phyloP scores from a whole-genome alignment of 306 rosid species.

The Rosa persica region DNA sequence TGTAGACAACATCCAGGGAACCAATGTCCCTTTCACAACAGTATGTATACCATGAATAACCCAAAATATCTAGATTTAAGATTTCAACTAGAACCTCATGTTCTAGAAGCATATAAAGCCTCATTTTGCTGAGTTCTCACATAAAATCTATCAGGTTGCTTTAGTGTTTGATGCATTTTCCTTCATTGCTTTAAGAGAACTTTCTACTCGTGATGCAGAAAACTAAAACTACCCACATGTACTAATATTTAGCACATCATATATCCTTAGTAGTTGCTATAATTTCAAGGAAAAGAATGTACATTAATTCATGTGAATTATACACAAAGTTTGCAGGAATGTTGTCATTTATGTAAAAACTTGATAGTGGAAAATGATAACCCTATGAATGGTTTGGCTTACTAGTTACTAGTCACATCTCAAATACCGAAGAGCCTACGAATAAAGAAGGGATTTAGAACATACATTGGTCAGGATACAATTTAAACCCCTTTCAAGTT shows the following conservation, averaged over 20 bases:
- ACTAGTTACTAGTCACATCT: background rate
- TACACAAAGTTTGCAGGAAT: background rate
- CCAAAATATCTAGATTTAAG: background rate
- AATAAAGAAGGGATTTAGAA: background rate
- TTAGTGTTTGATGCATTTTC: background rate
- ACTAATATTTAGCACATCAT: background rate
- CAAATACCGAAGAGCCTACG: background rate
- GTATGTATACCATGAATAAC: background rate
- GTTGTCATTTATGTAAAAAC: background rate
- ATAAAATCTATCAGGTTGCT: background rate
- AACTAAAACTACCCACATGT: background rate
- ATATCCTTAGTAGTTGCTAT: background rate
- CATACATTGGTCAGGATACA: background rate
- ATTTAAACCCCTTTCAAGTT: background rate
- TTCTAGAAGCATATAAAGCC: background rate
- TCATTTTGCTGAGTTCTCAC: background rate
- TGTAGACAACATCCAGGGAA: background rate
- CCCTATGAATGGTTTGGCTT: background rate
- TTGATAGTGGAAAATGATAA: background rate
- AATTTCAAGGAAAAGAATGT: background rate
- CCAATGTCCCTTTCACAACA: slow-evolving; percentile 5
- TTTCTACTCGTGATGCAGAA: background rate
- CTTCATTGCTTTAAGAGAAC: background rate
- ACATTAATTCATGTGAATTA: background rate
- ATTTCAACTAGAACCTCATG: background rate